phyloP scores from a whole-genome alignment of 495 filamentous ascomycete genomes.

The Opeltia flavorubescens region DNA sequence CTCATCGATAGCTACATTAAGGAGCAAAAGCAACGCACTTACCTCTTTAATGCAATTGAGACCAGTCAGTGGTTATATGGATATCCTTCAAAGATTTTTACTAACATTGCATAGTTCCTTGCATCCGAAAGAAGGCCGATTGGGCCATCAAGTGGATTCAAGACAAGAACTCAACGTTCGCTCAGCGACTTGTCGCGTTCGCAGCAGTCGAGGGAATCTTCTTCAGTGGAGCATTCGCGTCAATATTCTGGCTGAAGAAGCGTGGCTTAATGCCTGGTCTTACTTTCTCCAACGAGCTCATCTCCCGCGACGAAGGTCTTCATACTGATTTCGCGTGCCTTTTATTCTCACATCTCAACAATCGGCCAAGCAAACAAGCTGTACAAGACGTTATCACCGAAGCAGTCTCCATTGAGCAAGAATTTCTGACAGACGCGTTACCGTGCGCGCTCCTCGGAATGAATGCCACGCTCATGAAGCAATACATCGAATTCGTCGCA shows the following conservation, averaged over 20 bases:
- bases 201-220: constrained; percentile 98
- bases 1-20: constrained; percentile 99
- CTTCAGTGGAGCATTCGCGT: constrained; percentile 98
- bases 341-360: constrained; percentile 86
- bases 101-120: constrained; percentile 51
- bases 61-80: constrained; percentile 49
- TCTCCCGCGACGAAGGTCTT: constrained; percentile 97
- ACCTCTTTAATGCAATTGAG: constrained; percentile 97
- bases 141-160: constrained; percentile 94
- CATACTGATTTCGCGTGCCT: constrained; percentile 99
- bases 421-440: constrained; percentile 93
- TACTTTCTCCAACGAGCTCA: constrained; percentile 98
- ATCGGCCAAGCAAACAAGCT: constrained; percentile 67
- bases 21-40: constrained; percentile 87
- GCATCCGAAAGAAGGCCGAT: constrained; percentile 94
- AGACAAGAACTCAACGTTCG: constrained; percentile 85
- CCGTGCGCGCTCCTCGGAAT: constrained; percentile 88
- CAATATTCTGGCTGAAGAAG: constrained; percentile 99
- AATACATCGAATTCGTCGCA: constrained; percentile 99
- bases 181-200: constrained; percentile 90
- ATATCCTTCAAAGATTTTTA: constrained; percentile 1
- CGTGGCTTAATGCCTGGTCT: constrained; percentile 96
- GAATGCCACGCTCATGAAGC: constrained; percentile 95
- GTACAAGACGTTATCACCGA: constrained; percentile 84
- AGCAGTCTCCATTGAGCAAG: constrained; percentile 88